Base-by-base conservation (phyloP, 169 alveolate genomes). In the Plasmodium ovale region DNA sequence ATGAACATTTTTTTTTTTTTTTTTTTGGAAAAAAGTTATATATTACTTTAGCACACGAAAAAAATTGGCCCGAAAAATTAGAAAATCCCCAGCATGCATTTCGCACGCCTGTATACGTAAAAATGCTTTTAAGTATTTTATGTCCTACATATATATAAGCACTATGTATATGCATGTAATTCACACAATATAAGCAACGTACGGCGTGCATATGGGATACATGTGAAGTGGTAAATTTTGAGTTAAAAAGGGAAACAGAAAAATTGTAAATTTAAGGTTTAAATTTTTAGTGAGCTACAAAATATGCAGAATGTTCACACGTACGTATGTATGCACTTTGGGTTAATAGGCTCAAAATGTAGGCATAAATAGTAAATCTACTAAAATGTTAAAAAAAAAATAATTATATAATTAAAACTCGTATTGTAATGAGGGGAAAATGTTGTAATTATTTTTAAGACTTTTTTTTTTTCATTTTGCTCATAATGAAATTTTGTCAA, bases 1-100 rank as follows among this genome's bases (percentile, higher is more conserved):
- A 19, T 54, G 64, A 54, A 54, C 64, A 54, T 54, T 54, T 54
- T 54, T 54, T 54, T 54, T 21, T 54, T 54, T 54, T n/a, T n/a
- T n/a, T 16, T 54, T n/a, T n/a, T 54, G 21, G 16, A 16, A n/a
- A 6, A 54, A 54, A 54, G 14, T n/a, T n/a, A 54, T n/a, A 14
- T 54, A 2, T 19, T 21, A 54, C 31, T 39, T 5, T 39, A 39
- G 9, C 9, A 39, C 5, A 39, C 51, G n/a, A 5, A 6, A 39
- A 39, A 39, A 54, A 16, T 54, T 54, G 64, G 21, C 64, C 64
- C 25, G 21, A 54, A 54, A 54, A 54, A 54, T 54, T 54, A 54
- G 21, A 54, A n/a, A 54, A 16, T 54, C 7, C 16, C n/a, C n/a
- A n/a, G n/a, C n/a, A n/a, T n/a, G n/a, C n/a, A n/a, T n/a, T n/a